Base-by-base conservation (phyloP, 129 eudicot species). In the Flaveria trinervia region DNA sequence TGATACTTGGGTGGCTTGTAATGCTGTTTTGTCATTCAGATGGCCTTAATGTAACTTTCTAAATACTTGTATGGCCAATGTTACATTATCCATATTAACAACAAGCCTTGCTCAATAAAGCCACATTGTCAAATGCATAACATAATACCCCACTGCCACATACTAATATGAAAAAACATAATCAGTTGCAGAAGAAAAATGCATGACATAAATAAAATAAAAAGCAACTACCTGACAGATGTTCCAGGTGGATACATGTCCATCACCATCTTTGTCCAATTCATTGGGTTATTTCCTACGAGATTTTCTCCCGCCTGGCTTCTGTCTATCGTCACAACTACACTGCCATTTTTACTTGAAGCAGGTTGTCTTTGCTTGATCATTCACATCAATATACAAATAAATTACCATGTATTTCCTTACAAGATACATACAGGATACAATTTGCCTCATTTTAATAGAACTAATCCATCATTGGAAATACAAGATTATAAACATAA, bases 281-380 rank as follows among this genome's bases (percentile, higher is more conserved):
- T 54, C 75, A 83, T 65, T n/a, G 90, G 84, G 68, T 84, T 82
- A 65, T 68, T 79, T 61, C 86, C 90, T 68, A 83, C 43, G 54
- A 85, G 83, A 78, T 75, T 79, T 80, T 85, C 86, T 54, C 82
- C 93, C 62, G 46, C 33, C 41, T 82, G 83, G 74, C 82, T 75
- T 62, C 57, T 72, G 75, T 86, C 97, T 39, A 94, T 59, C 13
- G 92, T 86, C 67, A 94, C 79, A 77, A 83, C 84, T 69, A 89
- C 79, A 74, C 82, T 82, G 59, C 89, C 94, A 84, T 87, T 85
- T 80, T 89, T 86, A 89, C 94, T 91, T 91, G 97, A 81, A 77
- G 96, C 97, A 75, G 97, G 97, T 81, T 94, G 96, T 77, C 99
- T 94, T 93, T 89, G 89, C 99, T 94, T 91, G 90, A 91, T 82